These are phyloP conservation scores for Amanita subjunquillea DNA, from an alignment of 768 basidiomycete species.

Conservation along the genomic window DNA sequence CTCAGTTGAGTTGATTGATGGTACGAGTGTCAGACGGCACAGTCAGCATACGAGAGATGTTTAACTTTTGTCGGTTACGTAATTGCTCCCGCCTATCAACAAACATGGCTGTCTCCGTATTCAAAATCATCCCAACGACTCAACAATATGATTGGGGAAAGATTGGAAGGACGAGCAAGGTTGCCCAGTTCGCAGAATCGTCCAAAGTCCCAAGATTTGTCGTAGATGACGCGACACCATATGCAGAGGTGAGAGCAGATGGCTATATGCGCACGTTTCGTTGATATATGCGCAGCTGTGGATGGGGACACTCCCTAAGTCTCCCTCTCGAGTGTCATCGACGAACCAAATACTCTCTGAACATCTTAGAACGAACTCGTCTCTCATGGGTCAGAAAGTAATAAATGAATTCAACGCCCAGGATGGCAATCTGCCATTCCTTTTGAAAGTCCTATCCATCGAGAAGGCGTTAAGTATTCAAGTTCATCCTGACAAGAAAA, in stretches of 20 bases:
- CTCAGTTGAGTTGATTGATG: too few species aligned
- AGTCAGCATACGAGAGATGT: too few species aligned
- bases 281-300: conserved; percentile 53
- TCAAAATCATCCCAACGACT: conserved; percentile 74
- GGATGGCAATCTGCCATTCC: conserved; percentile 72
- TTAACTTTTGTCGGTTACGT: too few species aligned
- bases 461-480: conserved; percentile 87
- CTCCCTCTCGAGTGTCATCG: conserved; percentile 31
- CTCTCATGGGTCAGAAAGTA: conserved; percentile 56
- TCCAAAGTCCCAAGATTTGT: conserved; percentile 53
- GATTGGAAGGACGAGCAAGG: conserved; percentile 67
- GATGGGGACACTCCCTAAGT: conserved; percentile 94
- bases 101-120: conserved; percentile 27
- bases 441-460: conserved; percentile 90
- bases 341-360: conserved; percentile 37
- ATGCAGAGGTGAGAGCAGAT: conserved; percentile 71
- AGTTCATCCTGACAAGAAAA: conserved; percentile 81
- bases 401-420: conserved; percentile 41
- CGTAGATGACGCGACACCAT: conserved; percentile 64
- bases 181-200: conserved; percentile 71
- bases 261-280: not conserved
- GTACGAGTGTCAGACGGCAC: too few species aligned
- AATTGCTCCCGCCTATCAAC: too few species aligned
- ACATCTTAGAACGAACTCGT: conserved; percentile 54
- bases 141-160: conserved; percentile 97